phyloP scores from a whole-genome alignment of 768 basidiomycete genomes.

The Auricularia sp. region DNA sequence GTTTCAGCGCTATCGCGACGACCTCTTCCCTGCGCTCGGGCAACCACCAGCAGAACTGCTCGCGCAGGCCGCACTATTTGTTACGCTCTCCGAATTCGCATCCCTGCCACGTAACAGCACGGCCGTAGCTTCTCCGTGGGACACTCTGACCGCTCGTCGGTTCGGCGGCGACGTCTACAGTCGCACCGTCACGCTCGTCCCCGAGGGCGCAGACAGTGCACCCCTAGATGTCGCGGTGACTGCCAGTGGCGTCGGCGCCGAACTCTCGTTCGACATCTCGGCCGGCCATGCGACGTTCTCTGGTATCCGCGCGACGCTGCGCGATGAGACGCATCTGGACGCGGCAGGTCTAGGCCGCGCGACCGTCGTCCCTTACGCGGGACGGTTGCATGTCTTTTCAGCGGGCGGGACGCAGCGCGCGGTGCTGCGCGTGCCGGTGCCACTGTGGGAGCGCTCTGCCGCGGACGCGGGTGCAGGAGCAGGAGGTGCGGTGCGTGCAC shows the following conservation, averaged over 20 bases:
- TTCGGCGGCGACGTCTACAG: slow-evolving; percentile 68
- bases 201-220: slow-evolving; percentile 24
- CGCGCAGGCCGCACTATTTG: slow-evolving; percentile 71
- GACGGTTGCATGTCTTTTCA: slow-evolving; percentile 42
- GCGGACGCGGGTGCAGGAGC: neutral
- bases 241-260: slow-evolving; percentile 28
- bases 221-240: slow-evolving; percentile 23
- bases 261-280: slow-evolving; percentile 40
- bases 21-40: slow-evolving; percentile 62
- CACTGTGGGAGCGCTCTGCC: neutral
- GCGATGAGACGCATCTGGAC: neutral
- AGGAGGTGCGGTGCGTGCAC: slow-evolving; percentile 56
- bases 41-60: slow-evolving; percentile 53
- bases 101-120: slow-evolving; percentile 10
- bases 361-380: slow-evolving; percentile 30
- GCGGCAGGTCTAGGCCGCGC: slow-evolving; percentile 22
- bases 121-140: slow-evolving; percentile 49
- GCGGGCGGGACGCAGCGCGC: neutral
- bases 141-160: slow-evolving; percentile 56
- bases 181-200: slow-evolving; percentile 42
- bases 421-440: neutral
- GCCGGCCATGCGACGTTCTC: slow-evolving; percentile 8
- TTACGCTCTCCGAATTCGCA: slow-evolving; percentile 52
- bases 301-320: neutral
- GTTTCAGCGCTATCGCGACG: slow-evolving; percentile 65